phyloP scores from a whole-genome alignment of 805 yeast species.

The Wickerhamomyces strasburgensis region DNA sequence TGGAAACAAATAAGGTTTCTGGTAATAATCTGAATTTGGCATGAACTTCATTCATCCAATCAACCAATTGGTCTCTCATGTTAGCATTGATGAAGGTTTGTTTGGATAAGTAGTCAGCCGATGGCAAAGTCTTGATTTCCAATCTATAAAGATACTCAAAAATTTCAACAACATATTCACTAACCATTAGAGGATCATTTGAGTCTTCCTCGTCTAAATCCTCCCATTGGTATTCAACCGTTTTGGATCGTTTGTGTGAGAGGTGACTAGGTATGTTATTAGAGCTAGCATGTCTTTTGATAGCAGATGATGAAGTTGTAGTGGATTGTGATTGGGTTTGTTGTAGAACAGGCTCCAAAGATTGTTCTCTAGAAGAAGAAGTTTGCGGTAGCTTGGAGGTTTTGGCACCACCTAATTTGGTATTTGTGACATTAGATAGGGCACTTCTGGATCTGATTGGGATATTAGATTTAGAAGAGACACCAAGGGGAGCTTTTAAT shows the following conservation, averaged over 20 bases:
- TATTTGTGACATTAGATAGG: slow-evolving; percentile 26
- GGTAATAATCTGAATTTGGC: slow-evolving; percentile 77
- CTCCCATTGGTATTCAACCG: slow-evolving; percentile 48
- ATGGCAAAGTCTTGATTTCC: slow-evolving; percentile 68
- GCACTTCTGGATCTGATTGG: slow-evolving; percentile 26
- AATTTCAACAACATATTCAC: slow-evolving; percentile 86
- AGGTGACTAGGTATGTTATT: slow-evolving; percentile 16
- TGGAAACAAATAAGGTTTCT: slow-evolving; percentile 79
- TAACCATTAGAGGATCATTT: slow-evolving; percentile 85
- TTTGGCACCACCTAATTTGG: slow-evolving; percentile 14
- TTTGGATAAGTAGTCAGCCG: slow-evolving; percentile 33
- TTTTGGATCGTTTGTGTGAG: slow-evolving; percentile 20
- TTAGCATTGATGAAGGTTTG: slow-evolving; percentile 39
- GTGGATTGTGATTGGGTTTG: too few species aligned
- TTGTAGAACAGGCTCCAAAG: not conserved
- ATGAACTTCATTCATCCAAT: slow-evolving; percentile 92
- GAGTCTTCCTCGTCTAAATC: slow-evolving; percentile 75
- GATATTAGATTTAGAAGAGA: slow-evolving; percentile 20
- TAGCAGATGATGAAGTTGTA: slow-evolving; percentile 35
- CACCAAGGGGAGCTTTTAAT: slow-evolving; percentile 2
- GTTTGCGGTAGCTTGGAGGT: not conserved
- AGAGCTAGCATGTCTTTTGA: slow-evolving; percentile 34
- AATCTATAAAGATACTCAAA: slow-evolving; percentile 71
- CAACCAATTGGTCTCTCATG: slow-evolving; percentile 83
- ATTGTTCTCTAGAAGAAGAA: not conserved